phyloP scores from a whole-genome alignment of 148 eudicot genomes.

The Amaranthus hypochondriacus region DNA sequence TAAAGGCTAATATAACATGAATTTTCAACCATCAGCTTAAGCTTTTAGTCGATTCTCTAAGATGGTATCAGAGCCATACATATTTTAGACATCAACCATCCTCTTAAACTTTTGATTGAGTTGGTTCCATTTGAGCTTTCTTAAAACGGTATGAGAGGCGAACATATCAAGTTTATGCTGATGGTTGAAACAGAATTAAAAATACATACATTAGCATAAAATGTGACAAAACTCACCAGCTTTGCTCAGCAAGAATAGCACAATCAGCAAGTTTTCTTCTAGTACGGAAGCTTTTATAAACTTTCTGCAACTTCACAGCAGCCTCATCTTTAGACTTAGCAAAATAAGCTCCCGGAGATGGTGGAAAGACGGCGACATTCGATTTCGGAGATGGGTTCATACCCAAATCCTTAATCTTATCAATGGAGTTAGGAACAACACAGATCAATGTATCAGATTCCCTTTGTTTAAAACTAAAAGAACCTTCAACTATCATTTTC shows the following conservation, averaged over 20 bases:
- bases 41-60: too few relatives aligned
- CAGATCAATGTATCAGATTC: conserved; percentile 34
- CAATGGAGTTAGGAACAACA: conserved; percentile 14
- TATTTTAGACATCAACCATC: too few relatives aligned
- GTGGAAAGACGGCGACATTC: not conserved
- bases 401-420: not conserved
- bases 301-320: conserved; percentile 90
- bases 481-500: conserved; percentile 45
- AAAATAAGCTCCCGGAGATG: conserved; percentile 14
- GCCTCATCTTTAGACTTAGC: conserved; percentile 70
- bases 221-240: conserved; percentile 44
- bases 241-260: conserved; percentile 91
- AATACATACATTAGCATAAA: too few relatives aligned
- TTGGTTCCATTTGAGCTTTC: too few relatives aligned
- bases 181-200: too few relatives aligned
- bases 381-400: conserved; percentile 16
- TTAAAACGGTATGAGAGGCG: too few relatives aligned
- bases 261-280: conserved; percentile 96
- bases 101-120: too few relatives aligned
- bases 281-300: conserved; percentile 92
- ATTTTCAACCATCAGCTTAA: too few relatives aligned
- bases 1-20: not conserved
- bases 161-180: too few relatives aligned
- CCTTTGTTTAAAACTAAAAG: conserved; percentile 42
- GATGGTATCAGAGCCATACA: too few relatives aligned